Conservation (phyloP, 768 basidiomycete species). For the Podaxis sp. region DNA sequence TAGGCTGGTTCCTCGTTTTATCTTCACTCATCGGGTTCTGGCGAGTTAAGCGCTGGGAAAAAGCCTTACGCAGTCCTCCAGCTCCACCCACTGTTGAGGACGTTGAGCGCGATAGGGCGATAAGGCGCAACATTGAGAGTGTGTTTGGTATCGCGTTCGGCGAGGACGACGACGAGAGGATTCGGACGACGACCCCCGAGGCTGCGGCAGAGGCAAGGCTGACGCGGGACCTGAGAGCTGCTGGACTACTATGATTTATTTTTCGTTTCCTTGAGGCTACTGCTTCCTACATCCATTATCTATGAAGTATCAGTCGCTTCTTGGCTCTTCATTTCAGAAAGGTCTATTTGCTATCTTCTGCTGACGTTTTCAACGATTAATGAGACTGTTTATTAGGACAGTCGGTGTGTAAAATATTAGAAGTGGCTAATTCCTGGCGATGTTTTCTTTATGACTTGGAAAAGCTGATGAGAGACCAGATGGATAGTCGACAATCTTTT, state of each 20-base stretch:
- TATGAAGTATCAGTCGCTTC: neutral
- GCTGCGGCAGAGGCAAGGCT: conserved; percentile 36
- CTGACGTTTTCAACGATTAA: neutral
- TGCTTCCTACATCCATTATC: conserved; percentile 5
- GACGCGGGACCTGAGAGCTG: conserved; percentile 44
- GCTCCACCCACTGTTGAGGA: conserved; percentile 39
- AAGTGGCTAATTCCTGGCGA: neutral
- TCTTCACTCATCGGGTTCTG: conserved; percentile 79
- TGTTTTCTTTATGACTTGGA: conserved; percentile 22
- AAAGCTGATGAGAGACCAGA: conserved; percentile 67
- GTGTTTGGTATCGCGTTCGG: conserved; percentile 46
- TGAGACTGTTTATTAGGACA: neutral
- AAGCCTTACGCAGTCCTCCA: conserved; percentile 49
- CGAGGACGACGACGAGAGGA: conserved; percentile 23
- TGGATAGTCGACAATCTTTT: conserved; percentile 64
- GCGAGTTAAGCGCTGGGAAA: conserved; percentile 84
- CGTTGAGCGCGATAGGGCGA: conserved; percentile 44
- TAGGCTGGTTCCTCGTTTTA: conserved; percentile 90
- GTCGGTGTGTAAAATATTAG: neutral
- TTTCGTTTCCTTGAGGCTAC: neutral
- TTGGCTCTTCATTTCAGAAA: neutral
- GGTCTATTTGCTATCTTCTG: neutral
- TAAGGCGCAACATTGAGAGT: conserved; percentile 45
- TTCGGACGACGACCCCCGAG: neutral
- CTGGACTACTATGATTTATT: conserved; percentile 44